Conservation (phyloP, 148 eudicot genomes). For the Cornus kousa region DNA sequence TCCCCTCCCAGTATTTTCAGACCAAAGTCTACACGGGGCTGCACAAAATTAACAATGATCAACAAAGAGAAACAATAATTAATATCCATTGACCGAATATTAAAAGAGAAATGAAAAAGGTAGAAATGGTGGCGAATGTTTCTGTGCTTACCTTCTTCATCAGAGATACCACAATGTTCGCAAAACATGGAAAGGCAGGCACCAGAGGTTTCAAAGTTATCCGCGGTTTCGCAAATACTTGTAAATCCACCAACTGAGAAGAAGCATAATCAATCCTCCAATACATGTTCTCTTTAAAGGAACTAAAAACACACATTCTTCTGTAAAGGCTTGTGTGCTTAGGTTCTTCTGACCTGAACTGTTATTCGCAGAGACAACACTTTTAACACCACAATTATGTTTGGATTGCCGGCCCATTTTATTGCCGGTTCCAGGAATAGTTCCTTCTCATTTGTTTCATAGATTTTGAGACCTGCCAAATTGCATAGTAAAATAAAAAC, state of each 20-base stretch:
- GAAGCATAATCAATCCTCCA: constrained; percentile 20
- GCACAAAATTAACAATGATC: constrained; percentile 18
- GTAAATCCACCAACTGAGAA: constrained; percentile 80
- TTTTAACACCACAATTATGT: constrained; percentile 55
- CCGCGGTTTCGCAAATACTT: constrained; percentile 67
- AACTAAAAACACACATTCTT: background rate
- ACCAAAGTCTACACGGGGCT: constrained; percentile 93
- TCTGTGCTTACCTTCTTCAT: constrained; percentile 60
- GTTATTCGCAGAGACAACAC: constrained; percentile 47
- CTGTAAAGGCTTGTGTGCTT: background rate
- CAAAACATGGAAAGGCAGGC: constrained; percentile 84
- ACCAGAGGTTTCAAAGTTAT: constrained; percentile 81
- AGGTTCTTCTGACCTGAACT: constrained; percentile 55
- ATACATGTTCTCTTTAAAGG: constrained; percentile 3
- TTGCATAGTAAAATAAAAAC: constrained; percentile 4
- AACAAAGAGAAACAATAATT: too few relatives aligned
- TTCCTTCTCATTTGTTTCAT: constrained; percentile 79
- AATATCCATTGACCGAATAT: background rate
- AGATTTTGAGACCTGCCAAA: constrained; percentile 67
- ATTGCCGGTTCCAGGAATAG: constrained; percentile 83
- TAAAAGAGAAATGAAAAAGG: background rate
- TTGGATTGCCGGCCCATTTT: constrained; percentile 92
- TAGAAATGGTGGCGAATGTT: background rate
- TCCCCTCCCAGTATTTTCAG: constrained; percentile 80
- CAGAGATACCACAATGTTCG: constrained; percentile 61